Evolutionary conservation across 148 eudicot genomes (phyloP).

Genomic region (Selenicereus undatus): DNA sequence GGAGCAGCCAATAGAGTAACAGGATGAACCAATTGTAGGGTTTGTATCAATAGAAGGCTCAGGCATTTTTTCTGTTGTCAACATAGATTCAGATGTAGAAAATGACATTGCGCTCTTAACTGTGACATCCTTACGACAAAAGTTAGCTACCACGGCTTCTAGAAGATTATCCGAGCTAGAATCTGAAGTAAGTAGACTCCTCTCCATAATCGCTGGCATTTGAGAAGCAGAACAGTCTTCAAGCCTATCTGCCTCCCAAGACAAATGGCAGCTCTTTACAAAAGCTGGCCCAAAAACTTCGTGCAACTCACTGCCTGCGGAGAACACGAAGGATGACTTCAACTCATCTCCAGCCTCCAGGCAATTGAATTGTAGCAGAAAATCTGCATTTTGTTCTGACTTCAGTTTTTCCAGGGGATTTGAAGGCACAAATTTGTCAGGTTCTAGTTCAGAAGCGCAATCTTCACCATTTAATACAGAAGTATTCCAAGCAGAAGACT

Average conservation of each 20-base stretch:
- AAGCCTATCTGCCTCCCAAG: constrained; percentile 39
- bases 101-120: constrained; percentile 34
- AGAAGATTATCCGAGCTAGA: constrained; percentile 68
- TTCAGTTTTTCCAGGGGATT: constrained; percentile 21
- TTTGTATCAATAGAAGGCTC: constrained; percentile 43
- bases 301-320: constrained; percentile 77
- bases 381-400: constrained; percentile 8
- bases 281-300: constrained; percentile 76
- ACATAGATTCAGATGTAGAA: constrained; percentile 41
- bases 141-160: constrained; percentile 81
- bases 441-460: too few relatives aligned
- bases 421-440: too few relatives aligned
- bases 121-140: constrained; percentile 35
- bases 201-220: constrained; percentile 43
- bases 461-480: too few relatives aligned
- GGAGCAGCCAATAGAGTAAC: constrained; percentile 53
- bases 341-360: constrained; percentile 22
- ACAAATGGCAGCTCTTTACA: constrained; percentile 30
- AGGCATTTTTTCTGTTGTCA: constrained; percentile 56
- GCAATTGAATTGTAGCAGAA: constrained; percentile 21
- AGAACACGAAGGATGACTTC: constrained; percentile 33
- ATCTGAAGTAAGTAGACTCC: constrained; percentile 48
- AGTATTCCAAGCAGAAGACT: too few relatives aligned
- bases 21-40: constrained; percentile 45
- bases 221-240: constrained; percentile 34